Evolutionary conservation across 2,329 filamentous ascomycete genomes (phyloP).

Genomic region (Colletotrichum nymphaeae): DNA sequence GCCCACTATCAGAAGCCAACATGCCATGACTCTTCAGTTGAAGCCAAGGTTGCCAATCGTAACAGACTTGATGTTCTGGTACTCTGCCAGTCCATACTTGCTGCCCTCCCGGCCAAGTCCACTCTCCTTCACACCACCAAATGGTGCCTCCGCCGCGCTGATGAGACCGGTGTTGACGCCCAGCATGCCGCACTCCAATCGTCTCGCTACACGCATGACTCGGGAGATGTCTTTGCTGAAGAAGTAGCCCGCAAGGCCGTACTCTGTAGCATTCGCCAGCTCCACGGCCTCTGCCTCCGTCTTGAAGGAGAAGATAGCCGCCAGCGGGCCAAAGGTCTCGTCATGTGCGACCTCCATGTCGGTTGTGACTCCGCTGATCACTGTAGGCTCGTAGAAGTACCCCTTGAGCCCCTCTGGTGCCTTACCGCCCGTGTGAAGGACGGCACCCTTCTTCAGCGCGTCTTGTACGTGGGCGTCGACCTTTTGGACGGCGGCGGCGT

Average conservation of each 20-base stretch:
- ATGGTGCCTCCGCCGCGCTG: conserved; percentile 47
- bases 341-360: conserved; percentile 76
- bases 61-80: conserved; percentile 41
- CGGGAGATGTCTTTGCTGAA: conserved; percentile 63
- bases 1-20: background rate
- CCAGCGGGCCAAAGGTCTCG: conserved; percentile 80
- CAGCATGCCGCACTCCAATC: conserved; percentile 58
- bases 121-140: conserved; percentile 50
- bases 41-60: conserved; percentile 15
- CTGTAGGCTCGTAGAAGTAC: conserved; percentile 78
- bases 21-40: background rate
- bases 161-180: conserved; percentile 49
- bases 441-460: conserved; percentile 70
- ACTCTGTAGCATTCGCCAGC: conserved; percentile 73
- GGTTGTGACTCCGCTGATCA: conserved; percentile 73
- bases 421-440: conserved; percentile 69
- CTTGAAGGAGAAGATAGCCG: conserved; percentile 75
- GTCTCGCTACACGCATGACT: conserved; percentile 56
- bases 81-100: conserved; percentile 45
- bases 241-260: conserved; percentile 79
- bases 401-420: conserved; percentile 67
- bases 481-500: conserved; percentile 72
- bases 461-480: conserved; percentile 72
- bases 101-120: conserved; percentile 49
- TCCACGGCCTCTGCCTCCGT: conserved; percentile 77